phyloP scores from a whole-genome alignment of 2,329 filamentous ascomycete genomes.

The Botrytis fragariae region DNA sequence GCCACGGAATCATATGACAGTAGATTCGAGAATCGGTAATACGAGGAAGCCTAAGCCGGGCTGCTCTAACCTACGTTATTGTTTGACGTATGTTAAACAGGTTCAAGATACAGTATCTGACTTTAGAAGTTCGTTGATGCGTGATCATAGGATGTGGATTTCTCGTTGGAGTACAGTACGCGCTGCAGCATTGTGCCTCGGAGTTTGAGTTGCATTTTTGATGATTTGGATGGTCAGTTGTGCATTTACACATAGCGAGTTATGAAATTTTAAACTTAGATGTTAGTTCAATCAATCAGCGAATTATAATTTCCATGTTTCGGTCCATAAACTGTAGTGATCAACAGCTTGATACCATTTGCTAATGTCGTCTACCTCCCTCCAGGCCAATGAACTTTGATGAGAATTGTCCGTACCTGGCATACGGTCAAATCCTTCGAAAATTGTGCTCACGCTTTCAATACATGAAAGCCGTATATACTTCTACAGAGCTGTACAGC shows the following conservation, averaged over 20 bases:
- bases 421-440: neutral
- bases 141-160: neutral
- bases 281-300: neutral
- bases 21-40: neutral
- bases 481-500: neutral
- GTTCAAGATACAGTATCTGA: neutral
- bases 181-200: neutral
- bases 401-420: no score
- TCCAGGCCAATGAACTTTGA: neutral
- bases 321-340: neutral
- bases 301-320: neutral
- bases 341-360: neutral
- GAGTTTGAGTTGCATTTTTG: neutral
- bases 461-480: neutral
- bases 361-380: neutral
- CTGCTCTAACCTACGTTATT: neutral
- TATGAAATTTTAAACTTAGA: neutral
- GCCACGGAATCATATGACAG: no score
- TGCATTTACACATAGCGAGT: neutral
- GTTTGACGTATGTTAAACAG: neutral
- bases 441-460: rapidly evolving
- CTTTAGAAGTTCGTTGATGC: neutral
- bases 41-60: neutral
- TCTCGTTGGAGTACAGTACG: neutral
- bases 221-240: neutral